Base-by-base conservation (phyloP, 1,139 yeast species). In the Sugiyamaella grinbergsii region DNA sequence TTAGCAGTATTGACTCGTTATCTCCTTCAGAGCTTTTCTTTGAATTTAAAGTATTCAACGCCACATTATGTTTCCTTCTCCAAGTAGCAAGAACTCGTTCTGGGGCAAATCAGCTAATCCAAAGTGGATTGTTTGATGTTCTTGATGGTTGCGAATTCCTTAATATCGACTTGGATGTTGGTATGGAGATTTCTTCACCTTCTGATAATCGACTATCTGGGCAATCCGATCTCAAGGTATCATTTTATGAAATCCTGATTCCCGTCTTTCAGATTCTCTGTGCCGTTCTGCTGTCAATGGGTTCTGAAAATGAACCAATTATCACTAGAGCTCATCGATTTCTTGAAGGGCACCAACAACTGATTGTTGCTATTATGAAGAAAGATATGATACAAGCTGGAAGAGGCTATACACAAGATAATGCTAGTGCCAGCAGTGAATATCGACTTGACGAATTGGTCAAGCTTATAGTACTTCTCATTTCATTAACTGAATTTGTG, bases 101-200 rank as follows among this genome's bases (percentile, higher is more conserved):
- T 5, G 98, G 98, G 1, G 89, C 97, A 0, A 79, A 81, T 51
- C 84, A 83, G 53, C 71, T 91, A 52, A 71, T 89, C 24, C 91
- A 88, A 62, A 79, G 85, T 63, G 95, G 86, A 49, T 50, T 72
- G 19, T 84, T 89, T 65, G 76, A 81, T 26, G 74, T 81, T 0
- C 74, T 90, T 51, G 78, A 75, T 54, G 74, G 78, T 24, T 80
- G 86, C 42, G 71, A 72, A 29, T 79, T 88, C 59, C 70, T 89
- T 48, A 67, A 74, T 40, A 74, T 84, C 43, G 96, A 90, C 64
- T 93, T 95, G 0, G 96, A 89, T 63, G 72, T 88, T 42, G 96
- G 95, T 0, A 68, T 86, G 46, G 80, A 77, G 36, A 58, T 47
- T 16, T 34, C 56, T 5, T 29, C 41, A 4, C 43, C 42, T 20